Evolutionary conservation across 805 yeast species (phyloP).

Genomic region (Deakozyma indianensis): DNA sequence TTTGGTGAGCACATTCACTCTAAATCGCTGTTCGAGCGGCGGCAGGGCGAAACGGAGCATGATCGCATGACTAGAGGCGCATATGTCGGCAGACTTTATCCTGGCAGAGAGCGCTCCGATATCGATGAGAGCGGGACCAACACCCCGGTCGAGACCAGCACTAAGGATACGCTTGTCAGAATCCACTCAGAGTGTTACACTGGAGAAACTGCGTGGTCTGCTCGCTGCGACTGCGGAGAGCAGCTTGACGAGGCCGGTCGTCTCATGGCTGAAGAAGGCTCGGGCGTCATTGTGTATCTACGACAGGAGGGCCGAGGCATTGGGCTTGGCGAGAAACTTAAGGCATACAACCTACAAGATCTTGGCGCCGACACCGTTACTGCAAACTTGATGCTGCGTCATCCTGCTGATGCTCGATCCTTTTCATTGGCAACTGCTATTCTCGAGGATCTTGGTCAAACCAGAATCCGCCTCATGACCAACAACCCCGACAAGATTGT

Average conservation of each 20-base stretch:
- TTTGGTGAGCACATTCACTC: slow-evolving; percentile 89
- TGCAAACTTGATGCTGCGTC: slow-evolving; percentile 82
- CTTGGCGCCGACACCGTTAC: slow-evolving; percentile 97
- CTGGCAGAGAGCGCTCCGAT: slow-evolving; percentile 57
- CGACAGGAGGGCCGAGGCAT: slow-evolving; percentile 99
- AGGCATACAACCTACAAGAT: slow-evolving; percentile 94
- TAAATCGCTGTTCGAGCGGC: slow-evolving; percentile 44
- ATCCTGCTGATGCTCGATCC: slow-evolving; percentile 96
- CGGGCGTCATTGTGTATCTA: slow-evolving; percentile 87
- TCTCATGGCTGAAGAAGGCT: slow-evolving; percentile 72
- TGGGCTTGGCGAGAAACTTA: slow-evolving; percentile 93
- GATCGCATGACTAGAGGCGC: slow-evolving; percentile 99
- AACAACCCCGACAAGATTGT: slow-evolving; percentile 93
- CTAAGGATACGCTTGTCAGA: slow-evolving; percentile 42
- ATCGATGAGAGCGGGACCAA: slow-evolving; percentile 6
- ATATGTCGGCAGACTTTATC: slow-evolving; percentile 75
- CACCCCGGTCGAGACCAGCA: slow-evolving; percentile 3
- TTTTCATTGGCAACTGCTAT: slow-evolving; percentile 92
- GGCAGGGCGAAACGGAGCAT: slow-evolving; percentile 65
- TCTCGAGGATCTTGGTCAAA: slow-evolving; percentile 63
- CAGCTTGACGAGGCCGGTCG: slow-evolving; percentile 97
- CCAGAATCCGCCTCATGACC: slow-evolving; percentile 63
- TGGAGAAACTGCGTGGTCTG: slow-evolving; percentile 98
- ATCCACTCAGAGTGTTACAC: slow-evolving; percentile 97
- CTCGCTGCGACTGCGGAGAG: slow-evolving; percentile 98